Base-by-base conservation (phyloP, 345 rosid genomes). In the Cardamine occulta region DNA sequence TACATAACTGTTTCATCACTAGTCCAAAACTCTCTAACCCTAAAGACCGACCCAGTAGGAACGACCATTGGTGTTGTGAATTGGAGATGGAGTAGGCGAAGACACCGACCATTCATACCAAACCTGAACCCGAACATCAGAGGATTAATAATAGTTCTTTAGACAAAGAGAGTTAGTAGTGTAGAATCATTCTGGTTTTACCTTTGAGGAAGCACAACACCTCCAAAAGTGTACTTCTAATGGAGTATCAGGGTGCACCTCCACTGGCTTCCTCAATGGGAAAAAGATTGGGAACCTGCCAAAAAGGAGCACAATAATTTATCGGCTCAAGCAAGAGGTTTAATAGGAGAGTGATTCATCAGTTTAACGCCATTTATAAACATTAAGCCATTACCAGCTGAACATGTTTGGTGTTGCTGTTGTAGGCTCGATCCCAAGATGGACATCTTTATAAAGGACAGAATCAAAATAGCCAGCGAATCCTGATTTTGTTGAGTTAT, bases 31-130 rank as follows among this genome's bases (percentile, higher is more conserved):
- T 56, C 39, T 49, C 49, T 52, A 37, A 52, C 29, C 55, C 85
- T 89, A 95, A 26, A 93, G 94, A 31, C 99, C 99, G 14, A 92
- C 98, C 99, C 98, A 89, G 37, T 93, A 90, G 2, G 99, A 95
- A 44, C 98, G 97, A 14, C 98, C 99, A 62, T 87, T 93, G 87
- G 85, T 84, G 87, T 95, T 95, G 85, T 93, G 99, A 52, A 93
- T 58, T 10, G 98, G 86, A 14, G 90, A 83, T 28, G 84, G 81
- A 49, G 58, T 23, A 7, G 97, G 98, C 45, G 93, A 85, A 28
- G 88, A 62, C 61, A 89, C 94, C 28, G 91, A 85, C 99, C 99
- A 95, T 73, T 95, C 98, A 39, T 95, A 93, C 98, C 99, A 95
- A 64, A 93, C 99, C 99, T 95, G 79, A 21, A 62, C 53, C 44